phyloP scores from a whole-genome alignment of 768 basidiomycete genomes.

The Leccinellum rugosiceps region DNA sequence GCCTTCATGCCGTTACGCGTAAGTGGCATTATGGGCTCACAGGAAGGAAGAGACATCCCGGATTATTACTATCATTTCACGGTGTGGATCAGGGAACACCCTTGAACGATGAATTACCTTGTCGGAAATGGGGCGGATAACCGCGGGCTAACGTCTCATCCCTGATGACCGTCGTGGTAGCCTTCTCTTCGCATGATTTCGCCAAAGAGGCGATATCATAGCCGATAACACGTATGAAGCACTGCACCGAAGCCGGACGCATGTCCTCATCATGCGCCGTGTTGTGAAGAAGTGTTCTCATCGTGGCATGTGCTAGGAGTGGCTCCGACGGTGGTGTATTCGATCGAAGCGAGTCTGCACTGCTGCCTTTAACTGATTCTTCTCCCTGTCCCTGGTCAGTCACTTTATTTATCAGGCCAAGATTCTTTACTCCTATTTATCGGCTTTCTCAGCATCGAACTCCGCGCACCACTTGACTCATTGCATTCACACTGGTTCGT shows the following conservation, averaged over 20 bases:
- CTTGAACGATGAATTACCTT: constrained; percentile 1
- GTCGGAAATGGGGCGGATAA: constrained; percentile 5
- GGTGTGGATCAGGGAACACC: constrained; percentile 19
- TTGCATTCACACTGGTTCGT: background rate
- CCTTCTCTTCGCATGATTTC: background rate
- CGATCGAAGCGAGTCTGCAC: background rate
- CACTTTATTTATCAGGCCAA: background rate
- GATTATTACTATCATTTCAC: background rate
- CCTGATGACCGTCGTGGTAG: background rate
- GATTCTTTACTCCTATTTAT: background rate
- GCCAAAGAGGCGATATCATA: background rate
- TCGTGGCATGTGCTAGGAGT: background rate
- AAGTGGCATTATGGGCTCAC: constrained; percentile 1
- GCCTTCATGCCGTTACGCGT: background rate
- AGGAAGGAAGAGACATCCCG: background rate
- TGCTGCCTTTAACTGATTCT: background rate
- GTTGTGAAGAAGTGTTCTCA: background rate
- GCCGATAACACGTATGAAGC: background rate
- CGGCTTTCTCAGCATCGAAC: background rate
- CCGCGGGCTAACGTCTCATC: constrained; percentile 13
- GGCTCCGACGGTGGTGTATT: background rate
- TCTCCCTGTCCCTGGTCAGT: background rate
- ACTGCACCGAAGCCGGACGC: background rate
- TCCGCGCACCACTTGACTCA: background rate
- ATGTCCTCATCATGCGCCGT: background rate